These are phyloP conservation scores for Apiospora marii DNA, from an alignment of 2,329 filamentous ascomycete genomes.

Conservation along the genomic window DNA sequence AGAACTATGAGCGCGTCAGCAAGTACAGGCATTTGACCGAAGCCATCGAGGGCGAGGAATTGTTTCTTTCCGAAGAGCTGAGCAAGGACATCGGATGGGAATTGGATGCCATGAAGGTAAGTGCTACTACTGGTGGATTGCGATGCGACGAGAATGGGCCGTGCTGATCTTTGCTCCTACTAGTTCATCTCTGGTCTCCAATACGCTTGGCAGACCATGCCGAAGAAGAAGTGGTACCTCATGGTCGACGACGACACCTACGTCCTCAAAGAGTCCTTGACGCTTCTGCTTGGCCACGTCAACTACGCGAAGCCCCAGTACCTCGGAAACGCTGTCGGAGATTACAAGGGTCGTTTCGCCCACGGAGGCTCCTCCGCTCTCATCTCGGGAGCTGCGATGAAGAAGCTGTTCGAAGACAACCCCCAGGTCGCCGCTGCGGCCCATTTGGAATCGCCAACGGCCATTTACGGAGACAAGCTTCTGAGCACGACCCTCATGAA, in stretches of 20 bases:
- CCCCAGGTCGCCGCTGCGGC: slow-evolving; percentile 52
- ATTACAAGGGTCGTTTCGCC: slow-evolving; percentile 62
- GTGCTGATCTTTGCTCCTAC: background rate
- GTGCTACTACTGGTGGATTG: slow-evolving; percentile 23
- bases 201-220: slow-evolving; percentile 57
- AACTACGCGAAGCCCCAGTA: slow-evolving; percentile 57
- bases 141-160: background rate
- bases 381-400: slow-evolving; percentile 59
- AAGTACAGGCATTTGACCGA: slow-evolving; percentile 43
- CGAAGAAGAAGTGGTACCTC: slow-evolving; percentile 66
- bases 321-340: slow-evolving; percentile 64
- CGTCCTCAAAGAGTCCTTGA: slow-evolving; percentile 57
- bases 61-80: slow-evolving; percentile 42
- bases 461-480: slow-evolving; percentile 62
- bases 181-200: slow-evolving; percentile 65
- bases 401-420: slow-evolving; percentile 51
- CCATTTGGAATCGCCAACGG: slow-evolving; percentile 56
- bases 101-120: slow-evolving; percentile 47
- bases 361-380: slow-evolving; percentile 64
- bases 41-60: slow-evolving; percentile 44
- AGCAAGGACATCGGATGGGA: slow-evolving; percentile 44
- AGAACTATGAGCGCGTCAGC: slow-evolving; percentile 40
- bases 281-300: slow-evolving; percentile 57
- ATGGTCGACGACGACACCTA: slow-evolving; percentile 67
- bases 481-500: slow-evolving; percentile 61